phyloP scores from a whole-genome alignment of 208 protist genomes.

The Trypanosoma vivax region DNA sequence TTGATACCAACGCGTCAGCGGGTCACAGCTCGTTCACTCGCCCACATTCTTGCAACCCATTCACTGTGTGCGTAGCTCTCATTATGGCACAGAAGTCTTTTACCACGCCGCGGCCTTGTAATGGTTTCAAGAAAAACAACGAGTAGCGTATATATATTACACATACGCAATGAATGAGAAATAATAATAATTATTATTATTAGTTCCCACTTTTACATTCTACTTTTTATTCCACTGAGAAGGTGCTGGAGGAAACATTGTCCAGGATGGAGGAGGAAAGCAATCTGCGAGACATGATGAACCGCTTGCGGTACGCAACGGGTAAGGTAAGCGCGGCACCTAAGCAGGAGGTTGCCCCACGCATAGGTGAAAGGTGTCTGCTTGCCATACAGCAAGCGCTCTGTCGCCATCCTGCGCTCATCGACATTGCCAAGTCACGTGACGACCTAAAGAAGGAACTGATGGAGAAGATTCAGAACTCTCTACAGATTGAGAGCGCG shows the following conservation, averaged over 20 bases:
- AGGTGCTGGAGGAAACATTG: background rate
- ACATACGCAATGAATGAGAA: too few relatives aligned
- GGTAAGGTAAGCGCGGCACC: slow-evolving; percentile 29
- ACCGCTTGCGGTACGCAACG: slow-evolving; percentile 58
- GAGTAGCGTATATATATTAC: too few relatives aligned
- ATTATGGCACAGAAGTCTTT: too few relatives aligned
- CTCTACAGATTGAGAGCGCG: slow-evolving; percentile 4
- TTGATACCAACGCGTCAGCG: too few relatives aligned
- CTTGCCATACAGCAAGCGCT: slow-evolving; percentile 65
- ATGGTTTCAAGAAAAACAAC: too few relatives aligned
- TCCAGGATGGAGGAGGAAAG: slow-evolving; percentile 28
- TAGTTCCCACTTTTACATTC: too few relatives aligned
- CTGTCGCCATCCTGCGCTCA: slow-evolving; percentile 46
- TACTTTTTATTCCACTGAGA: too few relatives aligned
- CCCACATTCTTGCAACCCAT: too few relatives aligned
- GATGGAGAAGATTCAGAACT: slow-evolving; percentile 21
- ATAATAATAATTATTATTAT: too few relatives aligned
- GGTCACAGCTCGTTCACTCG: too few relatives aligned
- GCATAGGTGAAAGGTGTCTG: slow-evolving; percentile 34
- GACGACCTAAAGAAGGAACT: slow-evolving; percentile 20
- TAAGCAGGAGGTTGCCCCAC: slow-evolving; percentile 16
- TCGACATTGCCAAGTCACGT: slow-evolving; percentile 12
- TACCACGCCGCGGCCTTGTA: too few relatives aligned
- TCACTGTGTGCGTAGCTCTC: too few relatives aligned
- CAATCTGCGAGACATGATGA: slow-evolving; percentile 56